A percentile compares a stretch with the other conserved stretches of the same genome.
phyloP scores from a whole-genome alignment of 306 rosid species.

The Pachyrhizus erosus region DNA sequence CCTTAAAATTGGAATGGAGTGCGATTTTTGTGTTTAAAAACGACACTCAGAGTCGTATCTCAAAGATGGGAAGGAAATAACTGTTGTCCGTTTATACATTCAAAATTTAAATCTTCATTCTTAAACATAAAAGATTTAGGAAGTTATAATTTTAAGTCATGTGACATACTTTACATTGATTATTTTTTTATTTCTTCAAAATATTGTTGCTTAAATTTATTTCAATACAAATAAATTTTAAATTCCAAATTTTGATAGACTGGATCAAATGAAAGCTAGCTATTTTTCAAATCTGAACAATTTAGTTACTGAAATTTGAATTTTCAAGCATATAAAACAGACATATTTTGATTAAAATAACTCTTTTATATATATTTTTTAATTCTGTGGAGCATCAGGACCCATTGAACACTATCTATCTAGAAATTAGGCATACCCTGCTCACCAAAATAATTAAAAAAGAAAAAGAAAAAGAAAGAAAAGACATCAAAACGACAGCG shows the following conservation, averaged over 20 bases:
- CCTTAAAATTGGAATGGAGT: not conserved
- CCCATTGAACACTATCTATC: no score
- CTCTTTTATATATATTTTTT: no score
- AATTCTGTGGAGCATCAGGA: no score
- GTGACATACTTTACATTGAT: not conserved
- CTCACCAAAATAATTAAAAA: not conserved
- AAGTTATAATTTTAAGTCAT: no score
- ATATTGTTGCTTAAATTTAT: not conserved
- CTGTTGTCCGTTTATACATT: not conserved
- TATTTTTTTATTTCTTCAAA: not conserved
- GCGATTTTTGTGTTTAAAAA: not conserved
- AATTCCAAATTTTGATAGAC: not conserved
- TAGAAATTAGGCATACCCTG: not conserved
- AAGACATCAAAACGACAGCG: slow-evolving; percentile 40
- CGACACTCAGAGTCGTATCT: not conserved
- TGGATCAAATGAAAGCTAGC: not conserved
- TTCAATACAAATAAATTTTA: not conserved
- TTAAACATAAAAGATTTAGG: not conserved
- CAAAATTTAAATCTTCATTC: not conserved
- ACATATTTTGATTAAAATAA: no score
- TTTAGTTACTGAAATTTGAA: no score
- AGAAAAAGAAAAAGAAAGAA: not conserved
- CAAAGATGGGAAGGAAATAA: not conserved
- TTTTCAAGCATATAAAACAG: not conserved
- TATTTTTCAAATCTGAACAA: not conserved